These are phyloP conservation scores for Lunasporangiospora selenospora DNA, from an alignment of 192 early-diverging fungal species.

Conservation along the genomic window DNA sequence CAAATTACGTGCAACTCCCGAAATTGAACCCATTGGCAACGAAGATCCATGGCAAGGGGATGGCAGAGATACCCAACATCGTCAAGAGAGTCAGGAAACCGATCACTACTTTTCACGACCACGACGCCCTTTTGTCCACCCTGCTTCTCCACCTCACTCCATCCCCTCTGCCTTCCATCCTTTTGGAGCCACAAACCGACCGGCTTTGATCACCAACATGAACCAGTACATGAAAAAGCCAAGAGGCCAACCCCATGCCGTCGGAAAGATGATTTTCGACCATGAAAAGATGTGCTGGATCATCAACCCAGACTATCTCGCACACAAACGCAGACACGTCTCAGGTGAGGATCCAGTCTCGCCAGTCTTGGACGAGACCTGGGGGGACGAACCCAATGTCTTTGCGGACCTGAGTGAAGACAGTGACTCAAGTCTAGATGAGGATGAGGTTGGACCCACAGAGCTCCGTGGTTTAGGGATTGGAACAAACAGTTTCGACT, in stretches of 20 bases:
- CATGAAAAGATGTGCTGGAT: slow-evolving; percentile 36
- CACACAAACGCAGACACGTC: slow-evolving; percentile 2
- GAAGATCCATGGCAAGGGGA: too few relatives aligned
- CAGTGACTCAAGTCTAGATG: slow-evolving; percentile 8
- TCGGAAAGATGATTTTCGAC: slow-evolving; percentile 44
- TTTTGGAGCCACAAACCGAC: slow-evolving; percentile 7
- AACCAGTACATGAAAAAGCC: slow-evolving; percentile 21
- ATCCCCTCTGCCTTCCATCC: too few relatives aligned
- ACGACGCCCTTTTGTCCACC: not conserved
- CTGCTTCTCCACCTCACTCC: slow-evolving; percentile 1
- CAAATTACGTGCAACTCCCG: slow-evolving; percentile 11
- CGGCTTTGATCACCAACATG: slow-evolving; percentile 37
- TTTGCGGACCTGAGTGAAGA: slow-evolving; percentile 47
- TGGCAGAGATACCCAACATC: too few relatives aligned
- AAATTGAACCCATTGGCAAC: too few relatives aligned
- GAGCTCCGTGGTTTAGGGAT: too few relatives aligned
- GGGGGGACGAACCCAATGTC: slow-evolving; percentile 42
- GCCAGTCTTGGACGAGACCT: slow-evolving; percentile 30
- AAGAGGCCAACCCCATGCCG: slow-evolving; percentile 31
- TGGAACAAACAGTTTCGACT: too few relatives aligned
- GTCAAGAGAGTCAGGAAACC: too few relatives aligned
- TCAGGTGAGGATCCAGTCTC: too few relatives aligned
- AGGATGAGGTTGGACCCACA: too few relatives aligned
- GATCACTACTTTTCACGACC: not conserved
- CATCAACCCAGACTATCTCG: slow-evolving; percentile 39